A percentile compares a stretch with the other conserved stretches of the same genome.
These are phyloP conservation scores for Nicotiana noctiflora DNA, from an alignment of 257 asterid species.

Conservation along the genomic window DNA sequence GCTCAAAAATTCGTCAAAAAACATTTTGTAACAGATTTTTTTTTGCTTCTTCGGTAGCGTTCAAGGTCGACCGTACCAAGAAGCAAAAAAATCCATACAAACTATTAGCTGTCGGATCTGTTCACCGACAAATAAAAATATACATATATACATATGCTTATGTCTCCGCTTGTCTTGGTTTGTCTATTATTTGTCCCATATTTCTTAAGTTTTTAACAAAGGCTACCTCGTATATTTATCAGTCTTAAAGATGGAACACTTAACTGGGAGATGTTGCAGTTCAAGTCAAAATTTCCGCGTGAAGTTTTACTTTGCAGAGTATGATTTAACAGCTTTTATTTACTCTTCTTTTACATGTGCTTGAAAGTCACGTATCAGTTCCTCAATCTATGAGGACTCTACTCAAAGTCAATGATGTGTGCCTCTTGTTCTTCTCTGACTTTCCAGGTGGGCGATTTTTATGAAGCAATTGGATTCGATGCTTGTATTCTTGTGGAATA, in stretches of 20 bases:
- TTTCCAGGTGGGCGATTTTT: constrained; percentile 89
- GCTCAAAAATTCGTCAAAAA: neutral
- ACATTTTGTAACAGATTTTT: neutral
- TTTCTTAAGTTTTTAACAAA: constrained; percentile 1
- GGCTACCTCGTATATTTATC: constrained; percentile 12
- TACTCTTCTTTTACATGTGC: constrained; percentile 10
- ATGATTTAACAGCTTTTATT: constrained; percentile 21
- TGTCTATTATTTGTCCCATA: constrained; percentile 1
- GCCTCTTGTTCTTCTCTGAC: constrained; percentile 10
- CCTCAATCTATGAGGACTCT: neutral
- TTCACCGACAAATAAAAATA: neutral
- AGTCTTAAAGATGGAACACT: constrained; percentile 97
- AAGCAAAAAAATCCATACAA: neutral
- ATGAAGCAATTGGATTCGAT: constrained; percentile 91
- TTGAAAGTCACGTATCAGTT: neutral
- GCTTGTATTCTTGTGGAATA: constrained; percentile 97
- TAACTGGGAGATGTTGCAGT: constrained; percentile 86
- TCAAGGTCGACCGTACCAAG: neutral
- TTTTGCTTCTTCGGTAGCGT: neutral
- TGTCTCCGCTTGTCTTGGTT: neutral
- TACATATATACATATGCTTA: neutral
- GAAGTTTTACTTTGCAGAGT: constrained; percentile 95
- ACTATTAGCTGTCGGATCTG: neutral
- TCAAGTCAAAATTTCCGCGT: constrained; percentile 91
- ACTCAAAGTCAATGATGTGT: neutral